Percentiles rank a stretch among this genome's conserved stretches.
These are phyloP conservation scores for Leishmania aethiopica DNA, from an alignment of 208 protist species.

Conservation along the genomic window DNA sequence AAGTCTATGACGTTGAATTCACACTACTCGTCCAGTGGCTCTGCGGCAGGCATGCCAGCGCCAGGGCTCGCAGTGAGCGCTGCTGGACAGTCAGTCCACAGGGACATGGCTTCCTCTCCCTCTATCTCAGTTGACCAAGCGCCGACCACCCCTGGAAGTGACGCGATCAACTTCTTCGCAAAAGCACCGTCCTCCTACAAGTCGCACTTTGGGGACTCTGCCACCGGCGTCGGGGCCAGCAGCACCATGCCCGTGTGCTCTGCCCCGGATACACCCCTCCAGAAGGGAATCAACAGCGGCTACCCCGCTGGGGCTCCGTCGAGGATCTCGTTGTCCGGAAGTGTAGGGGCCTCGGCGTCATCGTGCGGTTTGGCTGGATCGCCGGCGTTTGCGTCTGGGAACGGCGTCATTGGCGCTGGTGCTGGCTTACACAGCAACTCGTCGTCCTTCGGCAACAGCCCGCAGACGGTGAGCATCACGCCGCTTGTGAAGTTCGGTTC, in stretches of 20 bases:
- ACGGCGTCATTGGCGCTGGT: not conserved
- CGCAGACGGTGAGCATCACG: conserved; percentile 3
- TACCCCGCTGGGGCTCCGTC: not conserved
- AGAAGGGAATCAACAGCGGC: not conserved
- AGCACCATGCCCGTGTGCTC: conserved; percentile 7
- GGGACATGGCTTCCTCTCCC: not conserved
- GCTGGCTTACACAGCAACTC: conserved; percentile 4
- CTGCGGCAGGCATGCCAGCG: not conserved
- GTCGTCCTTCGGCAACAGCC: conserved; percentile 1
- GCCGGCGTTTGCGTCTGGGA: conserved; percentile 6
- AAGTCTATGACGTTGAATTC: not conserved
- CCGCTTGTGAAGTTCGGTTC: conserved; percentile 10
- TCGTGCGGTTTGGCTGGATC: not conserved
- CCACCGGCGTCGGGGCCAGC: conserved; percentile 7
- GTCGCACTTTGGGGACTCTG: conserved; percentile 30
- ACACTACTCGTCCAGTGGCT: not conserved
- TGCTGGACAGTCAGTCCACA: not conserved
- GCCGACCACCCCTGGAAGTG: not conserved
- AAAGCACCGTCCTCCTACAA: conserved; percentile 25
- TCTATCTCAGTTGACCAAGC: not conserved
- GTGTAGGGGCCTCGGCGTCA: not conserved
- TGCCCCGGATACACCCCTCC: not conserved
- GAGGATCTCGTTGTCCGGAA: not conserved
- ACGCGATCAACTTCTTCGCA: conserved; percentile 10
- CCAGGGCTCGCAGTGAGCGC: conserved; percentile 4